Percentiles rank a stretch among this genome's conserved stretches.
Evolutionary conservation across 1,284 basidiomycete species (phyloP).

Genomic region (Leccinum brunneo-olivaceum): DNA sequence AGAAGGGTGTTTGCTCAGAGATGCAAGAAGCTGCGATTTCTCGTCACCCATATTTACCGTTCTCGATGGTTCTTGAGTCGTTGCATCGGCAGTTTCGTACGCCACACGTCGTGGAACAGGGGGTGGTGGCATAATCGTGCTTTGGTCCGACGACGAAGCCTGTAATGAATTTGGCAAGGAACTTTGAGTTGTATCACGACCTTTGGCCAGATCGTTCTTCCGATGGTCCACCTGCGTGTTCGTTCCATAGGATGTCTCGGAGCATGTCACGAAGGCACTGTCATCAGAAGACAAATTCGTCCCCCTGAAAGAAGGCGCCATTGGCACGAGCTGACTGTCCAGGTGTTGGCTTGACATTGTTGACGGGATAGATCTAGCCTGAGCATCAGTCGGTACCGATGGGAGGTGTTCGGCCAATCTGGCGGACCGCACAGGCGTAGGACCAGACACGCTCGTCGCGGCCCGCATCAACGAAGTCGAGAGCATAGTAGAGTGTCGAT

Average conservation of each 20-base stretch:
- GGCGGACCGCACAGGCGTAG: neutral
- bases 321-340: constrained; percentile 3
- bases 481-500: constrained; percentile 19
- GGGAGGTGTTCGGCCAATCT: constrained; percentile 3
- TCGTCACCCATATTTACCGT: constrained; percentile 5
- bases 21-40: constrained; percentile 28
- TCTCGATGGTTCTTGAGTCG: constrained; percentile 3
- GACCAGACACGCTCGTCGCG: constrained; percentile 11
- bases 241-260: constrained; percentile 19
- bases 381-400: constrained; percentile 1
- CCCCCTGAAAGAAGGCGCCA: constrained; percentile 8
- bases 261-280: constrained; percentile 24
- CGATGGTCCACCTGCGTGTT: constrained; percentile 4
- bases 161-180: constrained; percentile 32
- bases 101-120: constrained; percentile 13
- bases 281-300: constrained; percentile 26
- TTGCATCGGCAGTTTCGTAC: constrained; percentile 2
- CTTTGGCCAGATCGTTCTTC: neutral
- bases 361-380: neutral
- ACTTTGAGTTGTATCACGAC: constrained; percentile 6
- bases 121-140: constrained; percentile 25
- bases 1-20: constrained; percentile 35
- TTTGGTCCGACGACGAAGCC: constrained; percentile 21
- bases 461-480: constrained; percentile 14
- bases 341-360: neutral